Percentiles rank a stretch among this genome's conserved stretches.
Evolutionary conservation across 495 filamentous ascomycete genomes (phyloP).

Genomic region (Beverwykella pulmonaria): DNA sequence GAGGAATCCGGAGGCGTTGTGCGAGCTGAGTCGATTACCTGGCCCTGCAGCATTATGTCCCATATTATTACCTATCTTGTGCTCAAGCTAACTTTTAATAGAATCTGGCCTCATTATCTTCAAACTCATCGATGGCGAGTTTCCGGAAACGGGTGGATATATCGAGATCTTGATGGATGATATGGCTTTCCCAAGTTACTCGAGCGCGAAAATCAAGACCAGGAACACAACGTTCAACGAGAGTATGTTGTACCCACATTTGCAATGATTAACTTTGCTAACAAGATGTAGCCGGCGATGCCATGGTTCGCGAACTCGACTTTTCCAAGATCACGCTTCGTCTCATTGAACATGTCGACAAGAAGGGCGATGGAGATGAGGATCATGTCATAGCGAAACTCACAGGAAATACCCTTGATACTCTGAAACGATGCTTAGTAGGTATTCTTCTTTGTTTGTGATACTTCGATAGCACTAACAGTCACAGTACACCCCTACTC

Average conservation of each 20-base stretch:
- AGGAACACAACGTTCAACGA: constrained; percentile 75
- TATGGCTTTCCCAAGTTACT: constrained; percentile 86
- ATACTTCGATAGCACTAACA: constrained; percentile 7
- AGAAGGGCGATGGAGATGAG: constrained; percentile 69
- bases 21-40: constrained; percentile 17
- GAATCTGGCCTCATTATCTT: constrained; percentile 83
- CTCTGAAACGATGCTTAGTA: constrained; percentile 82
- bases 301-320: constrained; percentile 93
- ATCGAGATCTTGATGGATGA: constrained; percentile 94
- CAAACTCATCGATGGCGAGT: constrained; percentile 84
- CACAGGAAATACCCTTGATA: constrained; percentile 80
- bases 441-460: constrained; percentile 41
- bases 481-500: constrained; percentile 79
- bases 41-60: not conserved
- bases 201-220: constrained; percentile 70
- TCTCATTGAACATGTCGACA: constrained; percentile 71
- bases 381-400: constrained; percentile 79
- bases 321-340: constrained; percentile 91
- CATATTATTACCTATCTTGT: not conserved
- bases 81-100: constrained; percentile 8
- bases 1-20: constrained; percentile 10
- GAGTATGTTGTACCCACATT: constrained; percentile 51
- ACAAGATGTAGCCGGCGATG: constrained; percentile 69
- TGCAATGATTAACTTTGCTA: constrained; percentile 7
- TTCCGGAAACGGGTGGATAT: constrained; percentile 73